These are phyloP conservation scores for Cornus kousa DNA, from an alignment of 148 eudicot species.

Conservation along the genomic window DNA sequence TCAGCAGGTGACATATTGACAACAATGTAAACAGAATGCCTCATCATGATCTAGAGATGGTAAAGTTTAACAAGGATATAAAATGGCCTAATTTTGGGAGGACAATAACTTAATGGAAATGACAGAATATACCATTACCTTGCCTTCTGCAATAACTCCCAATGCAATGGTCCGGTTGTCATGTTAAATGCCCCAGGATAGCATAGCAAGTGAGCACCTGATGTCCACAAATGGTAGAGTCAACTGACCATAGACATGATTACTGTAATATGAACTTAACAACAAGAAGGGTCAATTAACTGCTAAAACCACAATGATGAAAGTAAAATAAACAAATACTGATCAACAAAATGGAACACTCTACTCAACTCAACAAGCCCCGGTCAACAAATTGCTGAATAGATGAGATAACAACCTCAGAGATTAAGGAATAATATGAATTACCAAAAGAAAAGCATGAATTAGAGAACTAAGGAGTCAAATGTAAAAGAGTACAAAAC, in stretches of 20 bases:
- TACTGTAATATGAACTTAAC: neutral
- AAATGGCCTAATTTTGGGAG: neutral
- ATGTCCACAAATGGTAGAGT: slow-evolving; percentile 2
- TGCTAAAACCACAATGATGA: neutral
- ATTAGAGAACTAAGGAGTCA: neutral
- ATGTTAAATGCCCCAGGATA: slow-evolving; percentile 99
- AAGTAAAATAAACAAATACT: neutral
- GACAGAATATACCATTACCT: slow-evolving; percentile 37
- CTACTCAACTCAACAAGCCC: too few relatives aligned
- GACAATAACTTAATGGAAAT: neutral
- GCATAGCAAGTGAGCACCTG: slow-evolving; percentile 92
- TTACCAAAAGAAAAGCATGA: neutral
- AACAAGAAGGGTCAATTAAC: neutral
- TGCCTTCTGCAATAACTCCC: slow-evolving; percentile 97
- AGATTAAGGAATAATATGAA: too few relatives aligned
- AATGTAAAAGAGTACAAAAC: neutral
- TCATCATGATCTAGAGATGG: neutral
- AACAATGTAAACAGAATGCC: neutral
- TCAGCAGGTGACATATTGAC: neutral
- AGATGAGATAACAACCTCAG: neutral
- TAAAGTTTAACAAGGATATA: neutral
- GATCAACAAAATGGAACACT: neutral
- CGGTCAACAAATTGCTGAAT: too few relatives aligned
- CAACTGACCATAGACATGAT: neutral
- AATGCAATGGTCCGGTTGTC: slow-evolving; percentile 97